These are phyloP conservation scores for Aspergillus udagawae DNA, from an alignment of 2,329 filamentous ascomycete species.

Conservation along the genomic window DNA sequence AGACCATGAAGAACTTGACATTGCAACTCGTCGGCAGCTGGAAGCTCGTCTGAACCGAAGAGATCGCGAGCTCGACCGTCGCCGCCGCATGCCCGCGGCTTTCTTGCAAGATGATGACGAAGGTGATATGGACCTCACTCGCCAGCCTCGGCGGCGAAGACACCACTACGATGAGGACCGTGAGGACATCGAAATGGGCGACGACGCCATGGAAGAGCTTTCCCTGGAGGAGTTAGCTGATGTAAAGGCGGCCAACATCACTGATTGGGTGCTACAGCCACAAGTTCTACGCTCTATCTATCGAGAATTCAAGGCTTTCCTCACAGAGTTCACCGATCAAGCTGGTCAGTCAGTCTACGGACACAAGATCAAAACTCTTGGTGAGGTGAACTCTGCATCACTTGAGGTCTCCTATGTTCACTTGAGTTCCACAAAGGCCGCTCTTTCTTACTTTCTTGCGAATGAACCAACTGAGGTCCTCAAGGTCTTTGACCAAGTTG, in stretches of 20 bases:
- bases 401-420: slow-evolving; percentile 96
- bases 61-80: slow-evolving; percentile 57
- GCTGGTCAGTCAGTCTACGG: slow-evolving; percentile 90
- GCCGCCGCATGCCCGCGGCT: slow-evolving; percentile 58
- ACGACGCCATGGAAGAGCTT: slow-evolving; percentile 92
- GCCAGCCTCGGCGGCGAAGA: slow-evolving; percentile 77
- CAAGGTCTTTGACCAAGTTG: slow-evolving; percentile 93
- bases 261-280: slow-evolving; percentile 90
- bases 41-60: slow-evolving; percentile 60
- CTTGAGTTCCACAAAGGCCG: slow-evolving; percentile 83
- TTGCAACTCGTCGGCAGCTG: slow-evolving; percentile 55
- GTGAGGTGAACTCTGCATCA: slow-evolving; percentile 93
- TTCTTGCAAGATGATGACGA: slow-evolving; percentile 73
- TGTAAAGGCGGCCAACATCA: slow-evolving; percentile 87
- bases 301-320: slow-evolving; percentile 93
- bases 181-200: slow-evolving; percentile 82
- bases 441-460: slow-evolving; percentile 90
- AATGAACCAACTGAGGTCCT: slow-evolving; percentile 95
- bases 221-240: slow-evolving; percentile 87
- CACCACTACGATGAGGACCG: slow-evolving; percentile 92
- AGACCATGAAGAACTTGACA: slow-evolving; percentile 60
- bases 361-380: slow-evolving; percentile 88
- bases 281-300: slow-evolving; percentile 90
- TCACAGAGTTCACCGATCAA: slow-evolving; percentile 92
- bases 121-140: slow-evolving; percentile 75